These are phyloP conservation scores for Sextonia rubra DNA, from an alignment of 164 flowering plant genomes.

Conservation along the genomic window DNA sequence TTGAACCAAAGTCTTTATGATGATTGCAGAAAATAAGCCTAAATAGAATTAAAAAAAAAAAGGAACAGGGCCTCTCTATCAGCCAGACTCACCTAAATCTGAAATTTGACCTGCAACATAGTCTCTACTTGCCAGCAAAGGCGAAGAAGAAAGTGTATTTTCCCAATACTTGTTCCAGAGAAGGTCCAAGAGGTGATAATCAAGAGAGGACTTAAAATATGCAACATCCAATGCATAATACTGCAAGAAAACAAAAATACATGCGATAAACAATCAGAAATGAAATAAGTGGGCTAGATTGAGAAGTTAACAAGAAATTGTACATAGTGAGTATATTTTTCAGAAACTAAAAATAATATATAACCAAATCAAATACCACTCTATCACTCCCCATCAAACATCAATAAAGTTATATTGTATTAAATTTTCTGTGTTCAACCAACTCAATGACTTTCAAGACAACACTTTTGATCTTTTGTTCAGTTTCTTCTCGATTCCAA, in stretches of 20 bases:
- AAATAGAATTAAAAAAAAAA: neutral
- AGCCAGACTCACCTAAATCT: conserved; percentile 63
- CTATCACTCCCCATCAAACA: too few relatives aligned
- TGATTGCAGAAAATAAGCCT: neutral
- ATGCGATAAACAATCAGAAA: too few relatives aligned
- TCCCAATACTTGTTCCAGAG: conserved; percentile 99
- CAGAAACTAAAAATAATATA: too few relatives aligned
- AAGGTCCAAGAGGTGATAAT: conserved; percentile 86
- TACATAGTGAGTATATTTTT: too few relatives aligned
- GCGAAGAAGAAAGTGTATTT: conserved; percentile 96
- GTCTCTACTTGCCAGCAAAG: conserved; percentile 88
- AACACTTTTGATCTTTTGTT: too few relatives aligned
- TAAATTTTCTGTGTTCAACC: too few relatives aligned
- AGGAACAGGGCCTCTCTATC: neutral
- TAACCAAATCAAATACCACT: too few relatives aligned
- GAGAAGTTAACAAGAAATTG: too few relatives aligned
- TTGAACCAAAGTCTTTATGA: neutral
- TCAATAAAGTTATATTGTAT: too few relatives aligned
- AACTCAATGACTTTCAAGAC: too few relatives aligned
- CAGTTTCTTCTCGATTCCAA: too few relatives aligned
- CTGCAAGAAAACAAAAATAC: conserved; percentile 32
- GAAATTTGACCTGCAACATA: conserved; percentile 99
- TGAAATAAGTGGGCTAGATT: too few relatives aligned
- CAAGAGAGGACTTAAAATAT: conserved; percentile 94
- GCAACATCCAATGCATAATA: conserved; percentile 94